Percentiles rank a stretch among this genome's conserved stretches.
phyloP scores from a whole-genome alignment of 345 rosid species.

The Populus davidiana region DNA sequence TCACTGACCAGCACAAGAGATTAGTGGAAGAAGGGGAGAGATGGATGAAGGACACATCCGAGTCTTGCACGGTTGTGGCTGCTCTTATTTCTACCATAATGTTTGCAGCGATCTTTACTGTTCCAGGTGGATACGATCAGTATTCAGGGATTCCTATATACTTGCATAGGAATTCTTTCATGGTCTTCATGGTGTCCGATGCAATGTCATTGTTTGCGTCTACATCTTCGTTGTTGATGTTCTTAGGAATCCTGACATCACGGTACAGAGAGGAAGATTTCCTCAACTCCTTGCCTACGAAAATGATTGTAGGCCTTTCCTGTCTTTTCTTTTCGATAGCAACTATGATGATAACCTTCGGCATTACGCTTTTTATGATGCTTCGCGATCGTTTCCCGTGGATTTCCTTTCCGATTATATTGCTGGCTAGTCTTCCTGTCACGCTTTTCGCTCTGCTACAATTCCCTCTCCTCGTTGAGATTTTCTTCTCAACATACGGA shows the following conservation, averaged over 20 bases:
- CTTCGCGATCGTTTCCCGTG: conserved; percentile 28
- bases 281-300: conserved; percentile 26
- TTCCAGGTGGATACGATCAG: conserved; percentile 27
- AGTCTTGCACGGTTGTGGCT: conserved; percentile 31
- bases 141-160: conserved; percentile 11
- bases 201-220: conserved; percentile 29
- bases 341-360: conserved; percentile 63
- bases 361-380: conserved; percentile 35
- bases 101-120: conserved; percentile 32
- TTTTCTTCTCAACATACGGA: conserved; percentile 54
- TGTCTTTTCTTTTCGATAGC: conserved; percentile 63
- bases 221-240: conserved; percentile 23
- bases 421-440: conserved; percentile 55
- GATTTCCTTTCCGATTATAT: conserved; percentile 42
- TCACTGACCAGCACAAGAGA: conserved; percentile 48
- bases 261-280: conserved; percentile 36
- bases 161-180: conserved; percentile 12
- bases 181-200: conserved; percentile 23
- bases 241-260: conserved; percentile 34
- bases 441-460: conserved; percentile 58
- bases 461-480: conserved; percentile 66
- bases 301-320: conserved; percentile 55
- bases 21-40: conserved; percentile 28
- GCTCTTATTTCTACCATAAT: conserved; percentile 30
- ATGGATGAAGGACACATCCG: conserved; percentile 33